A percentile compares a stretch with the other conserved stretches of the same genome.
Conservation (phyloP, 108 stramenopile species). For the Nannochloropsis gaditana region DNA sequence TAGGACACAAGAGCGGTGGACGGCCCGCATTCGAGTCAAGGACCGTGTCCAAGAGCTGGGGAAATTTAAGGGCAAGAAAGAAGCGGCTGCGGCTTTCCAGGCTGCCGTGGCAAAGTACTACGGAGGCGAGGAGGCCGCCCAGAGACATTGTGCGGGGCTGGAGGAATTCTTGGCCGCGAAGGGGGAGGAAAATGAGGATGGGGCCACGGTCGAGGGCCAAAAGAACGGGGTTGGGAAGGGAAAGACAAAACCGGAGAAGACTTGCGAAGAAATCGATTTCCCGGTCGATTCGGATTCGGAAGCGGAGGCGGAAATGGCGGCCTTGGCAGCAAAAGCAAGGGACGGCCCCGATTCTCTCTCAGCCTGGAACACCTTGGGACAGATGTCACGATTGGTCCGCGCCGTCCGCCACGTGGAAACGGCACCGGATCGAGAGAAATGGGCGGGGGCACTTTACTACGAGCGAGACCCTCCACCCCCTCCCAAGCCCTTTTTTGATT, state of each 20-base stretch:
- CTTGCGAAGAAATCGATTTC: conserved; percentile 22
- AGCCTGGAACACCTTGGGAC: not conserved
- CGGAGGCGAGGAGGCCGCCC: not conserved
- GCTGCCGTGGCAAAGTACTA: not conserved
- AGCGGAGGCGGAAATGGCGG: not conserved
- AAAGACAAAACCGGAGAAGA: not conserved
- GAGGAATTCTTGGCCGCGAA: not conserved
- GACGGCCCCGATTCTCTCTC: conserved; percentile 2
- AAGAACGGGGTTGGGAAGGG: not conserved
- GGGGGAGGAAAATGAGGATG: not conserved
- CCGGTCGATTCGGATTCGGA: not conserved
- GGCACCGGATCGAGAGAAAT: not conserved
- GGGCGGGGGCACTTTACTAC: conserved; percentile 2
- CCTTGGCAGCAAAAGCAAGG: not conserved
- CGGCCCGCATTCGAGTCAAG: conserved; percentile 2
- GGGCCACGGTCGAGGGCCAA: not conserved
- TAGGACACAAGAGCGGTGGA: not conserved
- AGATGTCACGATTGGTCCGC: not conserved
- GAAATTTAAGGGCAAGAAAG: conserved; percentile 18
- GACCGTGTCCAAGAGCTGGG: not conserved
- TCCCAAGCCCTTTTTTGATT: not conserved
- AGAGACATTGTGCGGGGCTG: not conserved
- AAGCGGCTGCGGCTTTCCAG: not conserved
- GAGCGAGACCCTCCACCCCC: conserved; percentile 9
- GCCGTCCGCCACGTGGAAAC: not conserved